Base-by-base conservation (phyloP, 495 filamentous ascomycete genomes). In the Acidomyces sp. region DNA sequence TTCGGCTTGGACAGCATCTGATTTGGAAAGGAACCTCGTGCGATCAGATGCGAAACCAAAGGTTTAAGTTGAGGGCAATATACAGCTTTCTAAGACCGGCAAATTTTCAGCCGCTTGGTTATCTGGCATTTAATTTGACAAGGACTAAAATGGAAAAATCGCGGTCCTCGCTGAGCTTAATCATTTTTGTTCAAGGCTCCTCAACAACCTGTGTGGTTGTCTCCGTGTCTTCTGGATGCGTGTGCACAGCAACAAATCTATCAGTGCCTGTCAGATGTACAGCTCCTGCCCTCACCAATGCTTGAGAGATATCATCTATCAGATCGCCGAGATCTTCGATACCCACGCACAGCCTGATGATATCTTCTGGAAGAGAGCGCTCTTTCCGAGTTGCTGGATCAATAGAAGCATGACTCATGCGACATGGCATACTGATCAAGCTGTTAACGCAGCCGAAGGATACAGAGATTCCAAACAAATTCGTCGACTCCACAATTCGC, bases 371-470 rank as follows among this genome's bases (percentile, higher is more conserved):
- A 74, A 97, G 78, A 36, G 79, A 75, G 49, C 90, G 70, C 63
- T 97, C 88, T 55, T 72, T 64, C 52, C 90, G 69, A 41, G 87
- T 94, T 68, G 90, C 88, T 45, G 80, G 82, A 59, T 96, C 92
- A 58, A 97, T 97, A 56, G 86, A 94, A 16, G 90, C 90, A 65
- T 97, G 90, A 61, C 92, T 96, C 90, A 97, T 97, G 45, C 82
- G 84, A 55, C 90, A 97, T 9, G 90, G 90, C 90, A 97, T 93
- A 62, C 85, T 93, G 61, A 97, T 97, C 61, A 97, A 60, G 63
- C 82, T 90, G 62, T 97, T 97, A 31, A 97, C 92, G 61, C 92
- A 95, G 25, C 90, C 90, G 57, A 97, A 97, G 50, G 82, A 90
- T 38, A 97, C 90, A 46, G 80, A 85, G 48, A 97, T 97, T 15